Conservation (phyloP, 1,284 basidiomycete species). For the Phellinidium pouzarii region DNA sequence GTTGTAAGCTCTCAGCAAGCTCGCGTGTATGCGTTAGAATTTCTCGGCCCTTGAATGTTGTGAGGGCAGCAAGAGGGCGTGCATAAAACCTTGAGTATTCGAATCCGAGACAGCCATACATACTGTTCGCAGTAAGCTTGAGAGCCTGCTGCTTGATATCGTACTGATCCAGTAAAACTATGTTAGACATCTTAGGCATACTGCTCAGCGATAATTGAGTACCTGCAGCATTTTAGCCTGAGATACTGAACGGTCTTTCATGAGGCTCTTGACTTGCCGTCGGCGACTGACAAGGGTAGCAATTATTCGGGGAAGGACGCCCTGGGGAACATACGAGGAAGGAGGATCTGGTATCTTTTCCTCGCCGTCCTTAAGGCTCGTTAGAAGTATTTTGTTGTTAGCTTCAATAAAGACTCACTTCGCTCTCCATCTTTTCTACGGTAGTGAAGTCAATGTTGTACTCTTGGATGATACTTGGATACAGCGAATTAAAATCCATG, state of each 20-base stretch:
- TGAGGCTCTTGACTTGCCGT: conserved; percentile 86
- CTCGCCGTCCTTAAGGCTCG: conserved; percentile 52
- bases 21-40: conserved; percentile 93
- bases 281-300: conserved; percentile 89
- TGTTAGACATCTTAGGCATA: conserved; percentile 1
- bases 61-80: conserved; percentile 91
- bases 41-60: conserved; percentile 97
- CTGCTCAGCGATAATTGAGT: conserved; percentile 17
- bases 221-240: conserved; percentile 84
- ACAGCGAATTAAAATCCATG: conserved; percentile 99
- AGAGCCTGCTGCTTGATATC: conserved; percentile 97
- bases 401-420: conserved; percentile 36
- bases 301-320: conserved; percentile 93
- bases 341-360: conserved; percentile 87
- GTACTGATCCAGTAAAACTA: conserved; percentile 47
- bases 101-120: conserved; percentile 99
- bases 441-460: conserved; percentile 99
- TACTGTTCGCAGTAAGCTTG: conserved; percentile 98
- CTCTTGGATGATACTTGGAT: conserved; percentile 99
- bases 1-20: conserved; percentile 81
- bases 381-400: conserved; percentile 14
- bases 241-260: conserved; percentile 84
- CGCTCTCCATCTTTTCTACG: conserved; percentile 65
- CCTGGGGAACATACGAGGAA: conserved; percentile 64
- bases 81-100: conserved; percentile 97